Evolutionary conservation across 345 rosid species (phyloP).

Genomic region (Psidium friedrichsthalianum): DNA sequence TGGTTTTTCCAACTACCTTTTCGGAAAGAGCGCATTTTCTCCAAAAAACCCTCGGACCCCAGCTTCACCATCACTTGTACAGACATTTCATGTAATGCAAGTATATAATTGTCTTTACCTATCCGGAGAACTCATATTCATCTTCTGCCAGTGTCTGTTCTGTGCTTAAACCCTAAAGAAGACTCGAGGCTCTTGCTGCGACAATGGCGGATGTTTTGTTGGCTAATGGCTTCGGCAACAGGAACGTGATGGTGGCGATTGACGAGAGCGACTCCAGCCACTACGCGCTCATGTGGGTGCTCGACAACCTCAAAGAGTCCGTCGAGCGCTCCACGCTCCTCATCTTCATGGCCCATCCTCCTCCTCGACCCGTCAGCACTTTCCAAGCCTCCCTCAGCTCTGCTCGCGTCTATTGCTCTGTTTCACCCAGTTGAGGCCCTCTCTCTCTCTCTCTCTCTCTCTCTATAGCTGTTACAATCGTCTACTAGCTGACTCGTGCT

Average conservation of each 20-base stretch:
- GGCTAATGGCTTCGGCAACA: background rate
- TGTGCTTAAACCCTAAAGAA: background rate
- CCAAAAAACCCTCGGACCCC: background rate
- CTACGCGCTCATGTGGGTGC: conserved; percentile 37
- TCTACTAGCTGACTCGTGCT: background rate
- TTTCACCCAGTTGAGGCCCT: conserved; percentile 11
- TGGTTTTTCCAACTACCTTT: background rate
- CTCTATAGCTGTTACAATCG: background rate
- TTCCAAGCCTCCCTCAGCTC: conserved; percentile 24
- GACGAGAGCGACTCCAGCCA: conserved; percentile 45
- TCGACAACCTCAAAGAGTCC: conserved; percentile 27
- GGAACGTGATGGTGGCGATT: conserved; percentile 32
- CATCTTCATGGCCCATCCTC: conserved; percentile 35
- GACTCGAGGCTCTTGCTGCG: background rate
- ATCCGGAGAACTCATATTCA: background rate
- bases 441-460: background rate
- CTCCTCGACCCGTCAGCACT: conserved; percentile 8
- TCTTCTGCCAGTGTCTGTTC: background rate
- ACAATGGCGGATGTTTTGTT: background rate
- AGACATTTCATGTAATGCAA: background rate
- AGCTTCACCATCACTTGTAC: background rate
- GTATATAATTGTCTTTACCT: background rate
- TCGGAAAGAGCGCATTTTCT: background rate
- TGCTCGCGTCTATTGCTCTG: conserved; percentile 25
- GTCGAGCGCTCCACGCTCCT: conserved; percentile 8